A percentile compares a stretch with the other conserved stretches of the same genome.
Conservation (phyloP, 1,284 basidiomycete genomes). For the Cutaneotrichosporon sp. region DNA sequence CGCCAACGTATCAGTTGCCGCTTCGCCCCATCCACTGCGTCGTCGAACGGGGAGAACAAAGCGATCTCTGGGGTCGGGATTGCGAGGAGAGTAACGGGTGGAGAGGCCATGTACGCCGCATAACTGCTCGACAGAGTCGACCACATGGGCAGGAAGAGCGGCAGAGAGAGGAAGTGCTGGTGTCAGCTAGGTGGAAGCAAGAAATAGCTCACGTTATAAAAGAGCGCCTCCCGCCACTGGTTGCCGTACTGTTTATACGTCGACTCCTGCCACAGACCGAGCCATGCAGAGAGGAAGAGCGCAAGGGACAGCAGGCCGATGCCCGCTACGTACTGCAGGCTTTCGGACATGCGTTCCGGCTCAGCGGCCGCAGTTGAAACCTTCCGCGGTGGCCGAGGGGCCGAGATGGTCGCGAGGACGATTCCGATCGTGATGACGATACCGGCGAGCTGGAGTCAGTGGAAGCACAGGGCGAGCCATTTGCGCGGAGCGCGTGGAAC, state of each 20-base stretch:
- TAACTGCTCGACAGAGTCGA: slow-evolving; percentile 54
- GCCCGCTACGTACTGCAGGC: slow-evolving; percentile 59
- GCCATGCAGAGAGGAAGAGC: slow-evolving; percentile 71
- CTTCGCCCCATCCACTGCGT: slow-evolving; percentile 2
- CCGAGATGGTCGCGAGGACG: slow-evolving; percentile 74
- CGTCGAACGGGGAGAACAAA: slow-evolving; percentile 1
- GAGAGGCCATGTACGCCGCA: slow-evolving; percentile 34
- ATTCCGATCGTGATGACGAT: slow-evolving; percentile 76
- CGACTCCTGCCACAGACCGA: slow-evolving; percentile 81
- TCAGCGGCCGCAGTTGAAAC: background rate
- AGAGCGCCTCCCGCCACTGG: slow-evolving; percentile 83
- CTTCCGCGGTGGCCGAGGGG: slow-evolving; percentile 39
- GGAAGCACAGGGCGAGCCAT: too few relatives aligned
- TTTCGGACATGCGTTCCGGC: slow-evolving; percentile 34
- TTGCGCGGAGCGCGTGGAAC: background rate
- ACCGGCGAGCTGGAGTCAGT: slow-evolving; percentile 55
- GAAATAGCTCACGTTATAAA: slow-evolving; percentile 57
- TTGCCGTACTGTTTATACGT: slow-evolving; percentile 68
- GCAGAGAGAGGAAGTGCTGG: slow-evolving; percentile 60
- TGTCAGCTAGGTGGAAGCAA: slow-evolving; percentile 4
- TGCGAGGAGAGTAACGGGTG: slow-evolving; percentile 31
- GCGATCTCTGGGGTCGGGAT: slow-evolving; percentile 19
- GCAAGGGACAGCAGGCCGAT: slow-evolving; percentile 70
- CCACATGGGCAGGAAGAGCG: slow-evolving; percentile 64
- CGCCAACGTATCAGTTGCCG: slow-evolving; percentile 8